Percentiles rank a stretch among this genome's conserved stretches.
Evolutionary conservation across 1,284 basidiomycete genomes (phyloP).

Genomic region (Dichomitus squalens): DNA sequence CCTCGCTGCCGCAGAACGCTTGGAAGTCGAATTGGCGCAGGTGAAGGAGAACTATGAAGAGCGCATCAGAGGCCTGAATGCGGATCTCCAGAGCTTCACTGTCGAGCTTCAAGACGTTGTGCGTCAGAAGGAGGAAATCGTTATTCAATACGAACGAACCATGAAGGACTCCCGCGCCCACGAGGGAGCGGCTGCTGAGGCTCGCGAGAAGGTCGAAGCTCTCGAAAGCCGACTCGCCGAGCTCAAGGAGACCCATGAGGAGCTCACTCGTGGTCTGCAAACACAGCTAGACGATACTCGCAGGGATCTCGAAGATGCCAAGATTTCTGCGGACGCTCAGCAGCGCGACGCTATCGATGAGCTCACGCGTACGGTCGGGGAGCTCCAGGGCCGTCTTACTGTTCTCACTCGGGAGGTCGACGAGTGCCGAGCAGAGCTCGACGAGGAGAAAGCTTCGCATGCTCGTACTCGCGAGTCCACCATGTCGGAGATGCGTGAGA

Average conservation of each 20-base stretch:
- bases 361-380: slow-evolving; percentile 31
- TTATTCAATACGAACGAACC: slow-evolving; percentile 24
- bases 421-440: slow-evolving; percentile 36
- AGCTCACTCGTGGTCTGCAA: slow-evolving; percentile 31
- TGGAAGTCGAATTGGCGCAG: slow-evolving; percentile 24
- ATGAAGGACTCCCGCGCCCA: slow-evolving; percentile 8
- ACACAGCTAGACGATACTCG: slow-evolving; percentile 26
- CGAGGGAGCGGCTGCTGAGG: background rate
- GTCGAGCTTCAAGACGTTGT: slow-evolving; percentile 9
- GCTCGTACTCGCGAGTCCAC: slow-evolving; percentile 29
- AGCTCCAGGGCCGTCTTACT: slow-evolving; percentile 29
- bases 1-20: slow-evolving; percentile 19
- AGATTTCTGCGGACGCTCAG: slow-evolving; percentile 29
- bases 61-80: slow-evolving; percentile 14
- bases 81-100: slow-evolving; percentile 9
- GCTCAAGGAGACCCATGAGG: slow-evolving; percentile 26
- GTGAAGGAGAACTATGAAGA: slow-evolving; percentile 19
- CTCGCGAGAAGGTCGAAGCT: slow-evolving; percentile 15
- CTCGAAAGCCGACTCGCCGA: slow-evolving; percentile 26
- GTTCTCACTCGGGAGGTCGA: slow-evolving; percentile 29
- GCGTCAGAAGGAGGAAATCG: slow-evolving; percentile 23
- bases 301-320: slow-evolving; percentile 26
- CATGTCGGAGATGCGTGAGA: slow-evolving; percentile 27
- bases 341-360: slow-evolving; percentile 32
- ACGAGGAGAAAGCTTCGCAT: slow-evolving; percentile 39